These are phyloP conservation scores for Exophiala alcalophila DNA, from an alignment of 2,329 filamentous ascomycete genomes.

Conservation along the genomic window DNA sequence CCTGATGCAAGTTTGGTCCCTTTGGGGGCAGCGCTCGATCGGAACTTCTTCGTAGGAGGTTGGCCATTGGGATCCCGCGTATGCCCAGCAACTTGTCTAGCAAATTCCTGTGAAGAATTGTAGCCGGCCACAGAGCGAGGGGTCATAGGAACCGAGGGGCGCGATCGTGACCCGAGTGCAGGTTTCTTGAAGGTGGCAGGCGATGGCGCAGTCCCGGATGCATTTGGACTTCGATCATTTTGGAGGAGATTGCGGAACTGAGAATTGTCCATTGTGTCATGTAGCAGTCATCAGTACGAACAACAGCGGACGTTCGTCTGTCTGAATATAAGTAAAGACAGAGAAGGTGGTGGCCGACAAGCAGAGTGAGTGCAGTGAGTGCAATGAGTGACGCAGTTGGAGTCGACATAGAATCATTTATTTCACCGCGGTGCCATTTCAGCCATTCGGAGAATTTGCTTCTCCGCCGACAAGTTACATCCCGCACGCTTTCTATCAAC, in stretches of 20 bases:
- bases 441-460: background rate
- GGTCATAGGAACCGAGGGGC: conserved; percentile 87
- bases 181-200: conserved; percentile 47
- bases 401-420: conserved; percentile 1
- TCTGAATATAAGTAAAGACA: too few species aligned
- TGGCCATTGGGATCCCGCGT: conserved; percentile 52
- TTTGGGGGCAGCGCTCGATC: conserved; percentile 71
- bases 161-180: conserved; percentile 71
- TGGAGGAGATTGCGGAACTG: conserved; percentile 82
- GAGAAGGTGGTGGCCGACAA: background rate
- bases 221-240: conserved; percentile 8
- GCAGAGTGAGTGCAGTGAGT: background rate
- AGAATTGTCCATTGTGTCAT: conserved; percentile 77
- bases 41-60: conserved; percentile 69
- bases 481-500: background rate
- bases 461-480: background rate
- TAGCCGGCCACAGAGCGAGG: conserved; percentile 55
- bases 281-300: background rate
- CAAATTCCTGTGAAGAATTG: conserved; percentile 70
- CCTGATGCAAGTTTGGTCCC: conserved; percentile 75
- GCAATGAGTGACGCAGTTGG: background rate
- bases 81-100: conserved; percentile 76
- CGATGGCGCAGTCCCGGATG: conserved; percentile 39
- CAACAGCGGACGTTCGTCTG: too few species aligned
- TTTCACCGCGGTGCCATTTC: too few species aligned